phyloP scores from a whole-genome alignment of 768 basidiomycete species.

The Candolleomyces efflorescens region DNA sequence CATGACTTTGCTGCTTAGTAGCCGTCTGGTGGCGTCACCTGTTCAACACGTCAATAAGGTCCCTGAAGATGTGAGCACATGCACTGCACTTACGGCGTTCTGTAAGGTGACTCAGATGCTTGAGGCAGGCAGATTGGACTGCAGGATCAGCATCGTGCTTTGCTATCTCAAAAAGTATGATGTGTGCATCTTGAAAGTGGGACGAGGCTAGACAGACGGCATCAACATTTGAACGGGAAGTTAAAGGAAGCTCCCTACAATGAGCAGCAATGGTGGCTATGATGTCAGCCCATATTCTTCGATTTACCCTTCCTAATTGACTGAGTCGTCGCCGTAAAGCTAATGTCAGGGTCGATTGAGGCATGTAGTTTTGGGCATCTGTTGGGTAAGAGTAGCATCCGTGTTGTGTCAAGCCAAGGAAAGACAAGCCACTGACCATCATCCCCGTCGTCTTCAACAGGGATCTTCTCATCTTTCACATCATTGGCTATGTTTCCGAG shows the following conservation, averaged over 20 bases:
- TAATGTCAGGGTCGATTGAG: neutral
- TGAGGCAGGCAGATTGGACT: neutral
- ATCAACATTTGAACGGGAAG: too few relatives aligned
- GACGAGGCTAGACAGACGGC: neutral
- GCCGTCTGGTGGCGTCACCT: too few relatives aligned
- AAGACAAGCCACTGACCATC: neutral
- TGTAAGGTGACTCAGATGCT: neutral
- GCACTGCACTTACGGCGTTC: neutral
- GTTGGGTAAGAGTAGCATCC: neutral
- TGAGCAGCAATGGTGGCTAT: neutral
- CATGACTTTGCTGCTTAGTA: too few relatives aligned
- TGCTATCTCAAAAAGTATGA: neutral
- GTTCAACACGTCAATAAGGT: too few relatives aligned
- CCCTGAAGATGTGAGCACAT: too few relatives aligned
- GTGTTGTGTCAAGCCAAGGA: neutral
- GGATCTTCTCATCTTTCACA: neutral
- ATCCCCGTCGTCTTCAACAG: neutral
- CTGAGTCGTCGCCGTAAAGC: neutral
- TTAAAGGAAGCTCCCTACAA: neutral
- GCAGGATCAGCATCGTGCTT: neutral
- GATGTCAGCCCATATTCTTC: neutral
- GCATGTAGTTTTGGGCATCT: neutral
- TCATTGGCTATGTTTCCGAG: neutral
- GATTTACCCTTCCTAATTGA: neutral
- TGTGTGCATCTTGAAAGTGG: neutral